Conservation (phyloP, 306 rosid genomes). For the Morella rubra region DNA sequence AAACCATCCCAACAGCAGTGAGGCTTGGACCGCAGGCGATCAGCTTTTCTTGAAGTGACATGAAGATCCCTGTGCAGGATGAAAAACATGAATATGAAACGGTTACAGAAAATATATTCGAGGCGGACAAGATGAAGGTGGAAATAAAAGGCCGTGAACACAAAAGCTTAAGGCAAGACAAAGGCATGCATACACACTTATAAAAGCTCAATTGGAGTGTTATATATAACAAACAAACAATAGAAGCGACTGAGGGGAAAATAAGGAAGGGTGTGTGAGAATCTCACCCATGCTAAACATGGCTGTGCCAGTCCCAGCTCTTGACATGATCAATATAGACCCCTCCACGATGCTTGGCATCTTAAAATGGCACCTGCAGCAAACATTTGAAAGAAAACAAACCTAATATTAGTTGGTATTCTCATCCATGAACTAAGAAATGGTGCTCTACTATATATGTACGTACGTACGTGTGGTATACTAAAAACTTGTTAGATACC, state of each 20-base stretch:
- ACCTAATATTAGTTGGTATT: neutral
- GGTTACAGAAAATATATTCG: no score
- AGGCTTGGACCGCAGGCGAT: slow-evolving; percentile 67
- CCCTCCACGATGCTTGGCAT: slow-evolving; percentile 80
- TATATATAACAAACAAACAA: no score
- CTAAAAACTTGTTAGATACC: slow-evolving; percentile 34
- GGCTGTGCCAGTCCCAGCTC: slow-evolving; percentile 87
- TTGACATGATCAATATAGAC: slow-evolving; percentile 78
- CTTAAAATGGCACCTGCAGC: slow-evolving; percentile 68
- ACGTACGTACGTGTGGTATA: neutral
- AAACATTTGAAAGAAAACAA: neutral
- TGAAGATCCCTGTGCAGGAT: slow-evolving; percentile 71
- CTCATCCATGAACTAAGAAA: neutral
- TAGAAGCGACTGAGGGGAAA: no score
- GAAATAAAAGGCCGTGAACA: no score
- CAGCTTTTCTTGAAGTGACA: slow-evolving; percentile 84
- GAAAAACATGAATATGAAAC: no score
- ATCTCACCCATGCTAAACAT: slow-evolving; percentile 95
- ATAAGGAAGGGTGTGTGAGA: no score
- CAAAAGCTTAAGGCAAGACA: no score
- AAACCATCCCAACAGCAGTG: slow-evolving; percentile 59
- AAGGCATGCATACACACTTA: no score
- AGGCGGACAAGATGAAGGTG: no score
- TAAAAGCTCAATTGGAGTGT: no score
- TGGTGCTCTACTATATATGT: no score